These are phyloP conservation scores for Rhodotorula mucilaginosa DNA, from an alignment of 1,284 basidiomycete species.

Conservation along the genomic window DNA sequence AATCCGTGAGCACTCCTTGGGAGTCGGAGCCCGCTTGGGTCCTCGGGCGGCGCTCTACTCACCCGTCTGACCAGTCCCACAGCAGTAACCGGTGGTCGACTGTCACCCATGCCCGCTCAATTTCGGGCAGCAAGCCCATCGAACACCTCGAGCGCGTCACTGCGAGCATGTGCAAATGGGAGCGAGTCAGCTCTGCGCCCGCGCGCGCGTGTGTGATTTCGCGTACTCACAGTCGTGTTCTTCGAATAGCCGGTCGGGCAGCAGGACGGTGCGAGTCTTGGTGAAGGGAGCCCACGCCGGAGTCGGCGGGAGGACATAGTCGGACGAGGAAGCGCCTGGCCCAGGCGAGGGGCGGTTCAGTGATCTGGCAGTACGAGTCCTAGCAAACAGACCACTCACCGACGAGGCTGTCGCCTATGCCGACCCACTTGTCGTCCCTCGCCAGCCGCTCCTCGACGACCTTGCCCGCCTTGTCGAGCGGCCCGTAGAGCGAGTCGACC, in stretches of 20 bases:
- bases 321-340: constrained; percentile 38
- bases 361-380: too few relatives aligned
- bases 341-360: too few relatives aligned
- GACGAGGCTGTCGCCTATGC: constrained; percentile 28
- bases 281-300: constrained; percentile 76
- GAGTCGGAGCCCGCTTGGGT: background rate
- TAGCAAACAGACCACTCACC: constrained; percentile 8
- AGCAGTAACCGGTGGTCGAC: constrained; percentile 92
- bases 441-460: constrained; percentile 30
- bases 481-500: constrained; percentile 22
- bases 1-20: too few relatives aligned
- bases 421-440: constrained; percentile 26
- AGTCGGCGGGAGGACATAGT: constrained; percentile 71
- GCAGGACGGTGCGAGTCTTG: constrained; percentile 67
- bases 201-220: background rate
- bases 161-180: background rate
- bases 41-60: constrained; percentile 15
- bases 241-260: constrained; percentile 80
- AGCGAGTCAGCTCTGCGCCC: background rate
- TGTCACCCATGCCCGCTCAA: constrained; percentile 92
- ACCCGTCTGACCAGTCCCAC: constrained; percentile 96
- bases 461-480: constrained; percentile 30
- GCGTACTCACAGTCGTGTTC: constrained; percentile 66
- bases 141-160: constrained; percentile 41
- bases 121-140: constrained; percentile 90